Evolutionary conservation across 768 basidiomycete species (phyloP), one percentile per base, ranked within the genome.

Genomic region (Coprinopsis sp.): DNA sequence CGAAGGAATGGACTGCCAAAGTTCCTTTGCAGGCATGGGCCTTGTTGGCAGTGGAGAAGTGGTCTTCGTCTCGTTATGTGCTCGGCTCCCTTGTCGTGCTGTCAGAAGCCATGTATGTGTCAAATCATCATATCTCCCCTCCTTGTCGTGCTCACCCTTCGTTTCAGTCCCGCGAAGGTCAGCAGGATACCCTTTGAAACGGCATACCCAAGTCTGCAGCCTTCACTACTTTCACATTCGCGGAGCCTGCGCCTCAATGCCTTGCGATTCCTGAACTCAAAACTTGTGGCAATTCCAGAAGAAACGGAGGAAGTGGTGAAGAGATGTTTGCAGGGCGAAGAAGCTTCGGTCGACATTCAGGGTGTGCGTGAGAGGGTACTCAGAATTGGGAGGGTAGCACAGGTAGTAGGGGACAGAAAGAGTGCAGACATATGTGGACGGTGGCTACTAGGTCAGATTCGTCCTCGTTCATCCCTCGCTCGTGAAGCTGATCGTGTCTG

Each of bases 301-400:
- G 73, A 72, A 33, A 67, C 70, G 12, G 59, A 67, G 13, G 83
- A 83, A 19, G 73, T 83, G 0, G 52, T 87, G 16, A 78, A 78
- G 54, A 74, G 77, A 22, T 87, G 87, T 58, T 60, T 92, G 19
- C 81, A 84, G 49, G 88, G 84, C 2, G 96, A 99, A 59, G 79
- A 89, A 49, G 80, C 87, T 4, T 68, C 87, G 2, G 60, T 96
- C 28, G 86, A 92, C 46, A 68, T 86, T 2, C 79, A 84, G 50
- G 88, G 91, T 34, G 86, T 86, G 2, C 74, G 95, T 28, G 95
- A 98, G 57, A 79, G 91, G 34, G 81, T 90, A 3, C 64, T 95
- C 57, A 72, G 82, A 21, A 87, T 95, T 6, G 78, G 81, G 3
- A 76, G 86, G 42, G 74, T 94, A 2, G 82, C 76, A 1, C 76